Evolutionary conservation across 2,329 filamentous ascomycete species (phyloP).

Genomic region (Cladosporium phlei): DNA sequence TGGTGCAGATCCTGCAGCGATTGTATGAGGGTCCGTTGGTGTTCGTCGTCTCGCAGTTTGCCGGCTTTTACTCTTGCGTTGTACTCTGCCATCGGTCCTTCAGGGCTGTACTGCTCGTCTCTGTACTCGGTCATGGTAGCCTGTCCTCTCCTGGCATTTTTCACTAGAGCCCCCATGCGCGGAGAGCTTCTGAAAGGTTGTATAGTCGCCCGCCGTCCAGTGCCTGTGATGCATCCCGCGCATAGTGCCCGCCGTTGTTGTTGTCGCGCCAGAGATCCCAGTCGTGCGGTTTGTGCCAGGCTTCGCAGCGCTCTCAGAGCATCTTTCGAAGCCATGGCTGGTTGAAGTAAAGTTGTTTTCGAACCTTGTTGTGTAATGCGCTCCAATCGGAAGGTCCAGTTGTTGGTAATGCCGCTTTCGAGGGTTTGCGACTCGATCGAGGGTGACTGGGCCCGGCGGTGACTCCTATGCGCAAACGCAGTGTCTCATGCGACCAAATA

Average conservation of each 20-base stretch:
- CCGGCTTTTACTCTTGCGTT: constrained; percentile 72
- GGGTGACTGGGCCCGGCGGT: no score
- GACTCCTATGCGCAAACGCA: no score
- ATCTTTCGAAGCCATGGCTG: constrained; percentile 5
- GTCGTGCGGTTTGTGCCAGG: constrained; percentile 16
- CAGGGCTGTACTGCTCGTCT: constrained; percentile 18
- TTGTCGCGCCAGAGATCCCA: constrained; percentile 11
- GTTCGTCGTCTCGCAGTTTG: constrained; percentile 75
- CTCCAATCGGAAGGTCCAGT: constrained; percentile 6
- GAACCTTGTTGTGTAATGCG: background rate
- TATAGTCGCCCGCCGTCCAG: constrained; percentile 6
- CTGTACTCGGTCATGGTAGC: constrained; percentile 30
- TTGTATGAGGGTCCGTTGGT: constrained; percentile 87
- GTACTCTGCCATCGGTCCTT: constrained; percentile 82
- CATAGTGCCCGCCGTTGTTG: constrained; percentile 24
- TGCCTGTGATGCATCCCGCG: constrained; percentile 20
- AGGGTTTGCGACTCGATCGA: no score
- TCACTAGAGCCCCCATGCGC: background rate
- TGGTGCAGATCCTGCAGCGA: constrained; percentile 85
- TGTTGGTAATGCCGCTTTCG: background rate
- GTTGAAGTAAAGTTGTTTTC: constrained; percentile 15
- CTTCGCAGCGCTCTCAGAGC: constrained; percentile 20
- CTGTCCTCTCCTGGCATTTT: constrained; percentile 9
- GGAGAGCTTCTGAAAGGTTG: background rate
- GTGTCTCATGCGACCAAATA: no score